Percentiles rank a stretch among this genome's conserved stretches.
Evolutionary conservation across 306 rosid genomes (phyloP).

Genomic region (Cucumis melo): DNA sequence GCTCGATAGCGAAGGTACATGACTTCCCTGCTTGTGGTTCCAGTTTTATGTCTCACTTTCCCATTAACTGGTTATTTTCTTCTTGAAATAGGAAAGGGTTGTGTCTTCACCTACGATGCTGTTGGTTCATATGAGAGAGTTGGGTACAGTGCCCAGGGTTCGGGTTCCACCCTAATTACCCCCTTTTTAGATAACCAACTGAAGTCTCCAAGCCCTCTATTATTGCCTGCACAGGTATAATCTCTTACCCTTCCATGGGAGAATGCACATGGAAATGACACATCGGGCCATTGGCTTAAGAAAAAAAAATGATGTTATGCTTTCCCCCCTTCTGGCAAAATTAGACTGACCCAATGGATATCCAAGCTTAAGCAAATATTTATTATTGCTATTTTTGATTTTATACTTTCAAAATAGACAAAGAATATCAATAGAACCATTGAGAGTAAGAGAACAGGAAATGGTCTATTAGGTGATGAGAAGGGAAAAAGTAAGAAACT

Average conservation of each 20-base stretch:
- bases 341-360: not conserved
- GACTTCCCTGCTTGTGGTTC: conserved; percentile 6
- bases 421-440: not conserved
- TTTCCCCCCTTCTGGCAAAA: not conserved
- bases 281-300: not conserved
- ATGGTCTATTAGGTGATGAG: not conserved
- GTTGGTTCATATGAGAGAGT: conserved; percentile 99
- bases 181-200: conserved; percentile 85
- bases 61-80: not conserved
- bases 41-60: conserved; percentile 7
- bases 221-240: conserved; percentile 64
- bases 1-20: conserved; percentile 80
- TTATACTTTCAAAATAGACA: not conserved
- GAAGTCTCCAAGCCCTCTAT: conserved; percentile 88
- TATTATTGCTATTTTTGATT: not conserved
- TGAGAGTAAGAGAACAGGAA: not conserved
- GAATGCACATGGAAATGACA: not conserved
- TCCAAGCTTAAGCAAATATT: not conserved
- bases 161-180: conserved; percentile 87
- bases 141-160: conserved; percentile 93
- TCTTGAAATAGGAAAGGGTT: conserved; percentile 68
- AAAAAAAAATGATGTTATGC: not conserved
- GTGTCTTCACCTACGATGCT: conserved; percentile 97
- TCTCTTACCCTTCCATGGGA: not conserved
- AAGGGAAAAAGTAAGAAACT: not conserved